Conservation (phyloP, 371 early-diverging fungal species). For the Lichtheimia corymbifera region DNA sequence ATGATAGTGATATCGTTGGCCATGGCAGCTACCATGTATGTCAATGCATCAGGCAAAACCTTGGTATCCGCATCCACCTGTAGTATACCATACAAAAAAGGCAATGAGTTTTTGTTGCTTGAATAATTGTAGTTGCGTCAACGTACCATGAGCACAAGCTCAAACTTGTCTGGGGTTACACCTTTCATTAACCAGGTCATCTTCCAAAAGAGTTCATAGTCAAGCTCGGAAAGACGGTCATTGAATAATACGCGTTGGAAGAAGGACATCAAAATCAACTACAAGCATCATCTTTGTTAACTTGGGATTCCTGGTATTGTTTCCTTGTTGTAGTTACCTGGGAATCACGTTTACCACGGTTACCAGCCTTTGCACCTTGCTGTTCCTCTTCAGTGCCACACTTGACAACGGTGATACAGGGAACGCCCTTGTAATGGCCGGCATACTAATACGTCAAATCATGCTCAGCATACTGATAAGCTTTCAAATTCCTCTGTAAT, state of each 20-base stretch:
- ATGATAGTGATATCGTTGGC: constrained; percentile 80
- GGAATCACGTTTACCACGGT: constrained; percentile 99
- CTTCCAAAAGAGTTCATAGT: constrained; percentile 94
- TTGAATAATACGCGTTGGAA: constrained; percentile 90
- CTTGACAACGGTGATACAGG: constrained; percentile 89
- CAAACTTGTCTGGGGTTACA: constrained; percentile 88
- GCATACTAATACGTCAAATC: constrained; percentile 56
- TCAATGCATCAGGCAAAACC: constrained; percentile 76
- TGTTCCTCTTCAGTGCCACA: constrained; percentile 82
- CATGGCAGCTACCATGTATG: constrained; percentile 82
- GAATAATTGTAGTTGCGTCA: background rate
- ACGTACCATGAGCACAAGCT: constrained; percentile 89
- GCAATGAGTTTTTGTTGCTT: too few relatives aligned
- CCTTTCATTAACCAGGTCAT: constrained; percentile 78
- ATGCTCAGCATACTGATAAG: background rate
- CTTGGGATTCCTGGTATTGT: background rate
- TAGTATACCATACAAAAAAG: background rate
- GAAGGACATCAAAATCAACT: constrained; percentile 92
- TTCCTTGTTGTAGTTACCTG: constrained; percentile 61
- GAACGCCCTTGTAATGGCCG: constrained; percentile 87
- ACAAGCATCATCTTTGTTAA: background rate
- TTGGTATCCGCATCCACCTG: constrained; percentile 95
- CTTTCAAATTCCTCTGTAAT: background rate
- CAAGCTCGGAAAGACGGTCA: constrained; percentile 93
- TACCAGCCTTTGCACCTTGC: constrained; percentile 76